Evolutionary conservation across 768 basidiomycete species (phyloP).

Genomic region (Termitomyces sp.): DNA sequence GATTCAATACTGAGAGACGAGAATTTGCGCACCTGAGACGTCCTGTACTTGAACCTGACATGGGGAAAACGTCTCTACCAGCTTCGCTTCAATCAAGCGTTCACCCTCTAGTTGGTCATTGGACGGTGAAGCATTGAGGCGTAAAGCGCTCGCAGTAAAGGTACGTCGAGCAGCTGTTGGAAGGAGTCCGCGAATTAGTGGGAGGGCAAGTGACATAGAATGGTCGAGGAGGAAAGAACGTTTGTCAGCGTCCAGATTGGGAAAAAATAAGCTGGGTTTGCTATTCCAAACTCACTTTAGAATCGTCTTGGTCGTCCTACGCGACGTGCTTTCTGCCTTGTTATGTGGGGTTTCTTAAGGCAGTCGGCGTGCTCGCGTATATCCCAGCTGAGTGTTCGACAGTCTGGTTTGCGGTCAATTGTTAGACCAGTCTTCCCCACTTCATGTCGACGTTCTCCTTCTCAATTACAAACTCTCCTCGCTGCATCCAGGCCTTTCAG

Average conservation of each 20-base stretch:
- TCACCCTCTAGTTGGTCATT: slow-evolving; percentile 47
- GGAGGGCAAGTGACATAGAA: slow-evolving; percentile 20
- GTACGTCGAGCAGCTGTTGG: slow-evolving; percentile 20
- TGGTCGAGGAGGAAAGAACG: neutral
- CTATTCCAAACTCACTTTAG: neutral
- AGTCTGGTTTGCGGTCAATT: neutral
- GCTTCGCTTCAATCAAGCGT: slow-evolving; percentile 61
- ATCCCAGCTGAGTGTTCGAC: neutral
- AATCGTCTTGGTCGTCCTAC: neutral
- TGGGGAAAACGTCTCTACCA: slow-evolving; percentile 71
- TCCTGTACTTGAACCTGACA: slow-evolving; percentile 84
- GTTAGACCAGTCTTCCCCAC: neutral
- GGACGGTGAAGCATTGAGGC: slow-evolving; percentile 14
- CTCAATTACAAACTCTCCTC: slow-evolving; percentile 6
- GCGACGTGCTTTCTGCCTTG: slow-evolving; percentile 12
- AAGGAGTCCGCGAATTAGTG: slow-evolving; percentile 24
- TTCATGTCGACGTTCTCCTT: neutral
- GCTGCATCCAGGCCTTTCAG: slow-evolving; percentile 1
- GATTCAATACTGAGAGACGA: neutral
- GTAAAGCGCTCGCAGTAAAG: slow-evolving; percentile 21
- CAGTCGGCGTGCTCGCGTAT: slow-evolving; percentile 10
- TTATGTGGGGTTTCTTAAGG: slow-evolving; percentile 19
- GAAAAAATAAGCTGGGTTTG: neutral
- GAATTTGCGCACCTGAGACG: slow-evolving; percentile 65
- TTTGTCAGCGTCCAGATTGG: slow-evolving; percentile 3